phyloP scores from a whole-genome alignment of 2,329 filamentous ascomycete genomes.

The Metarhizium rileyi region DNA sequence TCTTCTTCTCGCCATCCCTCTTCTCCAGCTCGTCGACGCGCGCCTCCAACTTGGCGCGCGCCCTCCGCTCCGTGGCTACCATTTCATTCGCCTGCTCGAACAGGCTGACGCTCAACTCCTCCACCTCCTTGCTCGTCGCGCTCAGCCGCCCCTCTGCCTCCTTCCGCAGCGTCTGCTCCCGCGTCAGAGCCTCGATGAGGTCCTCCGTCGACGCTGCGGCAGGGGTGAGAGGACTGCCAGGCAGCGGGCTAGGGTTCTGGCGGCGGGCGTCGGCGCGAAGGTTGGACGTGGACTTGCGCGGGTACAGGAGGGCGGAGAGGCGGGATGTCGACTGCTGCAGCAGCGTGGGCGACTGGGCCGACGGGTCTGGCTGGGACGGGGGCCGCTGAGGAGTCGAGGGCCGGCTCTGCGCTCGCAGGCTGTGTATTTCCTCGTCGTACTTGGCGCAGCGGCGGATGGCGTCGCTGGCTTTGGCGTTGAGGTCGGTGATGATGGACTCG shows the following conservation, averaged over 20 bases:
- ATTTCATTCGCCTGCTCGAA: slow-evolving; percentile 84
- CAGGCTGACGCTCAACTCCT: slow-evolving; percentile 64
- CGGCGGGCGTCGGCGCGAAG: slow-evolving; percentile 10
- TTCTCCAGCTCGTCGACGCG: slow-evolving; percentile 58
- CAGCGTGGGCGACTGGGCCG: slow-evolving; percentile 27
- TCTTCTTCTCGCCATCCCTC: slow-evolving; percentile 60
- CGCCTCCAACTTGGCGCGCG: slow-evolving; percentile 61
- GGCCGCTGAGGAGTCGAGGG: slow-evolving; percentile 8
- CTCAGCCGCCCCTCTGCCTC: slow-evolving; percentile 60
- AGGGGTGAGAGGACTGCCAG: not conserved
- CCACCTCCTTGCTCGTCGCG: slow-evolving; percentile 61
- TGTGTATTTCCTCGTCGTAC: slow-evolving; percentile 38
- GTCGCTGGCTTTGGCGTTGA: slow-evolving; percentile 62
- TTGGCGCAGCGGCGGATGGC: slow-evolving; percentile 59
- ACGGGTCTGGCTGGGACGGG: slow-evolving; percentile 31
- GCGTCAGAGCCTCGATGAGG: slow-evolving; percentile 53
- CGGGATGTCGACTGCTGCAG: no score
- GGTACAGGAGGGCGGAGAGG: slow-evolving; percentile 34
- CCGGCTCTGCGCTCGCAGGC: slow-evolving; percentile 4
- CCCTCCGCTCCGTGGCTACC: slow-evolving; percentile 67
- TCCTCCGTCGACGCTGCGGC: slow-evolving; percentile 29
- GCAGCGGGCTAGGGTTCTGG: not conserved
- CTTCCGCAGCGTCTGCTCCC: slow-evolving; percentile 56
- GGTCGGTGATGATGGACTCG: slow-evolving; percentile 57
- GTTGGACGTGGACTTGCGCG: slow-evolving; percentile 32